Conservation (phyloP, 2,329 filamentous ascomycete species). For the Ascochyta fabae region DNA sequence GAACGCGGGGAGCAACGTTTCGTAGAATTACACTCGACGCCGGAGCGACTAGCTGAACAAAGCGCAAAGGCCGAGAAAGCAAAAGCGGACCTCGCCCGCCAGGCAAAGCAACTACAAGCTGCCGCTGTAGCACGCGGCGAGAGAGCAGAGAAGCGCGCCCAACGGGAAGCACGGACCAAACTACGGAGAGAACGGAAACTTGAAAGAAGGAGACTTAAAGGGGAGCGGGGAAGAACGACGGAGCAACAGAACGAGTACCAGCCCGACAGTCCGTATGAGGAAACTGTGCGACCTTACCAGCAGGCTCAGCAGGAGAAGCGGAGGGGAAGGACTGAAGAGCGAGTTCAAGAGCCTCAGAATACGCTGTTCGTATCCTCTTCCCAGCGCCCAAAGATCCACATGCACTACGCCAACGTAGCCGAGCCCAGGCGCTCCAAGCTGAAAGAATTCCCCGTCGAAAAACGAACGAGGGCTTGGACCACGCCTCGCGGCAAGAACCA, state of each 20-base stretch:
- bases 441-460: neutral
- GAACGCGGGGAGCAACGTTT: slow-evolving; percentile 2
- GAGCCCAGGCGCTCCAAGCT: neutral
- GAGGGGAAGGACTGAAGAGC: neutral
- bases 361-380: too few relatives aligned
- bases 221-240: neutral
- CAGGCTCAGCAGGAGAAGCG: neutral
- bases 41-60: neutral
- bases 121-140: neutral
- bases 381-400: neutral
- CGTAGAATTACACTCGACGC: neutral
- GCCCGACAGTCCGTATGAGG: too few relatives aligned
- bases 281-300: too few relatives aligned
- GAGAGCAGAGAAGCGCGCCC: neutral
- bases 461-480: neutral
- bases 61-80: slow-evolving; percentile 1
- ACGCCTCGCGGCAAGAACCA: neutral
- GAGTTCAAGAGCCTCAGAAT: neutral
- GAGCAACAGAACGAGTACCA: too few relatives aligned
- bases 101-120: neutral
- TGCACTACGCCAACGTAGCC: neutral
- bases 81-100: neutral
- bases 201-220: neutral
- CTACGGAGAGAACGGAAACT: neutral
- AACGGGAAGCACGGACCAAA: neutral